Evolutionary conservation across 2,329 filamentous ascomycete genomes (phyloP), one percentile per base, ranked within the genome.

Genomic region (Fusarium sp.): DNA sequence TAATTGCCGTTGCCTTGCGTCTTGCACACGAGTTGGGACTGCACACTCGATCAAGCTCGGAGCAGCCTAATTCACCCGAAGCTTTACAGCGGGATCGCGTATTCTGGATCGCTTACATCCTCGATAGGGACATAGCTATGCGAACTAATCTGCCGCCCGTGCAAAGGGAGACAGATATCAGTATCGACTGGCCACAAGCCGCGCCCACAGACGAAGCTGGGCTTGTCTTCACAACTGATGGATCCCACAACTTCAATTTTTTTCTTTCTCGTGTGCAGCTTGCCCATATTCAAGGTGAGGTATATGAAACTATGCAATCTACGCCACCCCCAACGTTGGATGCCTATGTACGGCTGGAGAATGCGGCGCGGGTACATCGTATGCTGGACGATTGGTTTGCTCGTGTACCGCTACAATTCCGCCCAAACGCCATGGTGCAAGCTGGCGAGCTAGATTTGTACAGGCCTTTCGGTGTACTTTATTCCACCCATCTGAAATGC

Each of bases 31-130:
- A 38, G 1, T 7, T 71, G 13, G 28, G 51, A 3, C 9, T 71
- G 1, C 62, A 70, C 5, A 36, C 22, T 8, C 45, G 22, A 21
- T 42, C 49, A 15, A 4, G 24, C 26, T 8, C 26, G 1, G 14
- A 26, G 3, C 13, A 55, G 2, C 2, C 21, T 4, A 17, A 42
- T 5, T 4, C 14, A 0, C 31, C 40, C 1, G 22, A 50, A 11
- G 26, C 4, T 5, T 11, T 61, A 8, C 43, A 70, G 21, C 44
- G 56, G 10, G 13, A 38, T 17, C 54, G 69, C 0, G 69, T 69
- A 0, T 70, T 70, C 14, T 70, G 67, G 67, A 59, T 70, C 6
- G 66, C 66, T 1, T 70, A 70, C 2, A 44, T 70, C 7, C 53
- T 69, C 1, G 67, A 70, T 14, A 53, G 63, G 7, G 66, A 70